These are phyloP conservation scores for Allium cepa DNA, from an alignment of 106 monocot species.

Conservation along the genomic window DNA sequence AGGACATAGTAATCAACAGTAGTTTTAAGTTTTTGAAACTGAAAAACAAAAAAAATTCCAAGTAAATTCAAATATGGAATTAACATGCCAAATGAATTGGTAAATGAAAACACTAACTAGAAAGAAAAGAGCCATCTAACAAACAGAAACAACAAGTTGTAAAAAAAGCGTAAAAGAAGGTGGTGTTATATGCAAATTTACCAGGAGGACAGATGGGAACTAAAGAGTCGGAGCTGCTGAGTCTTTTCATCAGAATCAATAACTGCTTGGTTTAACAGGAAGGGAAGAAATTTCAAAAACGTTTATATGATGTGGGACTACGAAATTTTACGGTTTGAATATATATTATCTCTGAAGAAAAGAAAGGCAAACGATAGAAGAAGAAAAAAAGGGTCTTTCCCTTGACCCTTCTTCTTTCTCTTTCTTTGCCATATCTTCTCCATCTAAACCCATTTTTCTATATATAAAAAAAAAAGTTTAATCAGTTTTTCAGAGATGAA, in stretches of 20 bases:
- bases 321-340: neutral
- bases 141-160: neutral
- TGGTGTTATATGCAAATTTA: constrained; percentile 2
- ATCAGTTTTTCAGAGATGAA: neutral
- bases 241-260: constrained; percentile 38
- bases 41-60: neutral
- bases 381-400: constrained; percentile 13
- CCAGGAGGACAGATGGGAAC: constrained; percentile 23
- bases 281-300: neutral
- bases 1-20: neutral
- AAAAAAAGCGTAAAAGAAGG: neutral
- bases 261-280: neutral
- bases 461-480: neutral
- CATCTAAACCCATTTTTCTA: constrained; percentile 23
- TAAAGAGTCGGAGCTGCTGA: constrained; percentile 28
- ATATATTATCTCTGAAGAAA: neutral
- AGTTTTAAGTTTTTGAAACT: neutral
- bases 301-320: constrained; percentile 1
- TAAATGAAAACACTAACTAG: neutral
- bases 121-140: neutral
- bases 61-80: neutral
- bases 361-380: constrained; percentile 2
- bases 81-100: neutral
- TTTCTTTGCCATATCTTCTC: constrained; percentile 15
- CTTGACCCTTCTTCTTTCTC: constrained; percentile 32